A percentile compares a stretch with the other conserved stretches of the same genome.
phyloP scores from a whole-genome alignment of 1,139 yeast species.

The Zygosaccharomyces pseudobailii region DNA sequence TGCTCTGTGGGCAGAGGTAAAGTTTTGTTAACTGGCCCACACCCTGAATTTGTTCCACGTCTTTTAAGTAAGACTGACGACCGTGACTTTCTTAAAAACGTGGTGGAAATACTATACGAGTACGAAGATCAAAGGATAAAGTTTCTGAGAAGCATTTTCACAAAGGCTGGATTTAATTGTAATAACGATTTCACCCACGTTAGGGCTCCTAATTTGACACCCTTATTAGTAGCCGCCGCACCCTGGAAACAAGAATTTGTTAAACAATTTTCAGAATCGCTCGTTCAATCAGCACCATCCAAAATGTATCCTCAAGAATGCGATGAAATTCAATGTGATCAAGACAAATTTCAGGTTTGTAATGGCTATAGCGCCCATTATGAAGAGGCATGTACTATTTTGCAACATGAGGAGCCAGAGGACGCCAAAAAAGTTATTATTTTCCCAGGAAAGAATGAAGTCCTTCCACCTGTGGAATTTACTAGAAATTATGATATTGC shows the following conservation, averaged over 20 bases:
- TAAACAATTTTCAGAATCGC: conserved; percentile 13
- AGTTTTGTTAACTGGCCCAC: conserved; percentile 79
- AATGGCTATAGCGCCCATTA: conserved; percentile 20
- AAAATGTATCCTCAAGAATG: conserved; percentile 11
- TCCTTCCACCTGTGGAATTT: conserved; percentile 43
- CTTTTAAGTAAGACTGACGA: conserved; percentile 39
- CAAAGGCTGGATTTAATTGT: conserved; percentile 54
- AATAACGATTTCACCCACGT: conserved; percentile 50
- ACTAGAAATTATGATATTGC: conserved; percentile 73
- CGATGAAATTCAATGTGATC: conserved; percentile 20
- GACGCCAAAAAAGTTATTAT: conserved; percentile 50
- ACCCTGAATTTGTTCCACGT: conserved; percentile 76
- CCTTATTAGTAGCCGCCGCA: conserved; percentile 37
- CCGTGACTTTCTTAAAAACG: conserved; percentile 34
- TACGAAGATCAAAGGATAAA: conserved; percentile 46
- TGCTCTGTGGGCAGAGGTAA: conserved; percentile 69
- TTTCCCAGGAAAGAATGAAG: conserved; percentile 33
- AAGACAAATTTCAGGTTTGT: conserved; percentile 35
- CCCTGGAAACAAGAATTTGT: conserved; percentile 40
- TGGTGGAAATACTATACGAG: conserved; percentile 40
- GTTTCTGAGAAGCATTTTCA: conserved; percentile 54
- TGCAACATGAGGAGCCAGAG: conserved; percentile 46
- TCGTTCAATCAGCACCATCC: conserved; percentile 11
- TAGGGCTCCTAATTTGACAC: conserved; percentile 65
- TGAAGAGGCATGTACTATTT: conserved; percentile 34